These are phyloP conservation scores for Botrytis squamosa DNA, from an alignment of 2,329 filamentous ascomycete species.

Conservation along the genomic window DNA sequence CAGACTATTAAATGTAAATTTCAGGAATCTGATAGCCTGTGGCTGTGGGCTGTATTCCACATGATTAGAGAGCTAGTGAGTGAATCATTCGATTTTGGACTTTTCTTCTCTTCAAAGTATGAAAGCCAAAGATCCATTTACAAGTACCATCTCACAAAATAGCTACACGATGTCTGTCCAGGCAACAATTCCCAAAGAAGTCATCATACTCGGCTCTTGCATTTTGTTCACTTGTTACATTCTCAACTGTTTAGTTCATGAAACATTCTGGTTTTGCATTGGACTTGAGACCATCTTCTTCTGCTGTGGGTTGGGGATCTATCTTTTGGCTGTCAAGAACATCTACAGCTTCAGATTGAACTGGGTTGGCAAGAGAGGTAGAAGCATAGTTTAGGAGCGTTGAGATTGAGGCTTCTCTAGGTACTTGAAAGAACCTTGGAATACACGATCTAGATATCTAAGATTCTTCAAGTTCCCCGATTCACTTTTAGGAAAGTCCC, in stretches of 20 bases:
- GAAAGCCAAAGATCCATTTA: neutral
- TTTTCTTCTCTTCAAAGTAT: neutral
- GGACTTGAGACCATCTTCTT: neutral
- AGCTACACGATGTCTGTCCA: neutral
- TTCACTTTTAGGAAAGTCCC: neutral
- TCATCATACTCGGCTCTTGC: neutral
- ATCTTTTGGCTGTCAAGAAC: neutral
- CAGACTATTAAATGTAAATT: neutral
- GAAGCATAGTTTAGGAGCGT: neutral
- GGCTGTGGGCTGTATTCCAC: neutral
- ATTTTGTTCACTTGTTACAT: neutral
- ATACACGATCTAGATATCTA: neutral
- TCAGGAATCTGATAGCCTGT: neutral
- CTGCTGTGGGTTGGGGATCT: neutral
- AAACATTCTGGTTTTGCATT: neutral
- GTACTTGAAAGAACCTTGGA: neutral
- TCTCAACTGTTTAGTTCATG: neutral
- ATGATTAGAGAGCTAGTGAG: neutral
- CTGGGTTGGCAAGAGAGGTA: neutral
- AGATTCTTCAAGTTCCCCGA: neutral
- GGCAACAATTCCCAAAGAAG: neutral
- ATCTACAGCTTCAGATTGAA: neutral
- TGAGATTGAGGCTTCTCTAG: neutral
- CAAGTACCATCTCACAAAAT: neutral
- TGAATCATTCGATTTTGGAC: neutral